Evolutionary conservation across 106 monocot species (phyloP), one percentile per base, ranked within the genome.

Genomic region (Dactylorhiza incarnata): DNA sequence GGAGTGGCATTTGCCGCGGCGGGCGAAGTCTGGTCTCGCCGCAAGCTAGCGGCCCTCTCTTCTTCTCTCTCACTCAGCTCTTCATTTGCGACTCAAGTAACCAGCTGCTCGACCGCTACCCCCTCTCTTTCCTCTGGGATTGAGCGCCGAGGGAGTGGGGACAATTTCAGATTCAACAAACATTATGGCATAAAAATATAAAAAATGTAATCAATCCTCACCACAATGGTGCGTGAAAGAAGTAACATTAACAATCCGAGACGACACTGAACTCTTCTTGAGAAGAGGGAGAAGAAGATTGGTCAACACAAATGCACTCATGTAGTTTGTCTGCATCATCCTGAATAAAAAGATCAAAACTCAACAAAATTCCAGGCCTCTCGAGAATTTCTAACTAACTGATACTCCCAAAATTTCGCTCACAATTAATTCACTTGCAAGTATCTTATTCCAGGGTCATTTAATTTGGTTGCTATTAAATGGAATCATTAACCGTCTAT

Each of bases 171-270:
- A n/a, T n/a, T n/a, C n/a, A n/a, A n/a, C n/a, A n/a, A 37, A 37
- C 37, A 37, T 37, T 37, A 37, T 1, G 37, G 37, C 37, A 37
- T 37, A 37, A 37, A 2, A 37, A 37, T 37, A 37, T 37, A 37
- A 37, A 37, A 37, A 37, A 37, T 37, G 37, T 37, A 37, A 78
- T 37, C 3, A 46, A 79, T 80, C 15, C 85, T 89, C 76, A 93
- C 96, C 91, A 67, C 85, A 91, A 80, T 86, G 83, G 79, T 97
- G 93, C 45, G 96, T 97, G 73, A 94, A 94, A 55, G 96, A 97
- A 48, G 96, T 93, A 19, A 97, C 87, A 71, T 97, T 97, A 80
- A 97, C 87, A 49, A 97, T 73, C 46, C 93, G 83, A 78, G 93
- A 87, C 74, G 89, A 87, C 24, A 87, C 59, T 23, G 87, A 80